Conservation (phyloP, 305 asterid genomes). For the Fraxinus latifolia region DNA sequence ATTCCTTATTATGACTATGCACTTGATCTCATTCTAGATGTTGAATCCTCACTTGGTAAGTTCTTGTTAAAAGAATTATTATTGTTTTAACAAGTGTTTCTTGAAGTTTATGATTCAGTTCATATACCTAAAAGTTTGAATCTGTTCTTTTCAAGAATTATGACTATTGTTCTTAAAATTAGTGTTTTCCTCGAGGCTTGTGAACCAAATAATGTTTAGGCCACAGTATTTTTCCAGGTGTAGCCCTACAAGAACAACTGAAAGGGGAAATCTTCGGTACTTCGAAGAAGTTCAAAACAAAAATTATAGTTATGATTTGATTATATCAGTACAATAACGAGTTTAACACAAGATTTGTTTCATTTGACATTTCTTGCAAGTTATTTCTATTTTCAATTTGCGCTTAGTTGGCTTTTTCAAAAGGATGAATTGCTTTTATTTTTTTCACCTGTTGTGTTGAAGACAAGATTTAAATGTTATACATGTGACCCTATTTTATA, state of each 20-base stretch:
- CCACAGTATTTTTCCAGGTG: not conserved
- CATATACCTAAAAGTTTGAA: not conserved
- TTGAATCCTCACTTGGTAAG: conserved; percentile 56
- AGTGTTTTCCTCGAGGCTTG: not conserved
- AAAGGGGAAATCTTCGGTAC: not conserved
- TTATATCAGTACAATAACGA: not conserved
- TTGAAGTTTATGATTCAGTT: not conserved
- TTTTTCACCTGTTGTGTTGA: not conserved
- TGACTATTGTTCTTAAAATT: not conserved
- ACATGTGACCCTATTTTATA: not conserved
- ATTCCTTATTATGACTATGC: conserved; percentile 57
- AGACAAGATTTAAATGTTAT: not conserved
- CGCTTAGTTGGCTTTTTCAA: not conserved
- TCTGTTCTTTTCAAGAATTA: not conserved
- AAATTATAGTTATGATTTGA: not conserved
- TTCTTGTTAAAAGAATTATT: not conserved
- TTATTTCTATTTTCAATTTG: not conserved
- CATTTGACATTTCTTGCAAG: not conserved
- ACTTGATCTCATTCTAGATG: conserved; percentile 54
- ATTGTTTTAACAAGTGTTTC: not conserved
- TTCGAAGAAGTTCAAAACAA: not conserved
- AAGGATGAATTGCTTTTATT: not conserved
- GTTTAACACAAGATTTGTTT: not conserved
- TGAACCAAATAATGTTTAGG: not conserved
- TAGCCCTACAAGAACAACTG: not conserved